These are phyloP conservation scores for Colletotrichum musicola DNA, from an alignment of 2,329 filamentous ascomycete species.

Conservation along the genomic window DNA sequence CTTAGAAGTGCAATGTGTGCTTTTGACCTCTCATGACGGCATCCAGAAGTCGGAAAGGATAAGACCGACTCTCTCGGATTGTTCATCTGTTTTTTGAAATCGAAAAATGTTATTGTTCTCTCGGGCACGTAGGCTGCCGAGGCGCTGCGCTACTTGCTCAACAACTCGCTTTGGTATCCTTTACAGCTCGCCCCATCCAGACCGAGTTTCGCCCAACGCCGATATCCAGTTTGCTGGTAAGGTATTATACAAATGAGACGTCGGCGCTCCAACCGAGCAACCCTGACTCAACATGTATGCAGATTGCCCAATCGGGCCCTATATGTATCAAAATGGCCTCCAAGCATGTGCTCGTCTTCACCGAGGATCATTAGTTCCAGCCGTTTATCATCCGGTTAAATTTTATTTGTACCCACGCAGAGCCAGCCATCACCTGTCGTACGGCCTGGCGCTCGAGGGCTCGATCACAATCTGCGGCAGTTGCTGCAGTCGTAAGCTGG, in stretches of 20 bases:
- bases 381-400: constrained; percentile 25
- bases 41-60: too few species aligned
- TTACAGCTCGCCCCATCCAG: constrained; percentile 25
- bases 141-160: constrained; percentile 6
- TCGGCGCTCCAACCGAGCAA: constrained; percentile 1
- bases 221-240: constrained; percentile 24
- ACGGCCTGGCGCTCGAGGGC: constrained; percentile 54
- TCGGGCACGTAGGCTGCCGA: constrained; percentile 5
- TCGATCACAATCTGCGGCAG: constrained; percentile 72
- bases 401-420: background rate
- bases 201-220: constrained; percentile 33
- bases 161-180: constrained; percentile 39
- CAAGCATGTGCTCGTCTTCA: constrained; percentile 6
- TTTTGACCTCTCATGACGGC: too few species aligned
- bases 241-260: constrained; percentile 35
- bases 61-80: too few species aligned
- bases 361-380: constrained; percentile 20
- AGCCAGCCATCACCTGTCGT: constrained; percentile 22
- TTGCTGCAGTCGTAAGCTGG: constrained; percentile 62
- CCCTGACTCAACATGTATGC: constrained; percentile 17
- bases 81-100: too few species aligned
- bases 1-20: too few species aligned
- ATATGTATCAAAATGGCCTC: constrained; percentile 27
- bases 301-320: constrained; percentile 11
- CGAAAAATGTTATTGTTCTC: background rate